These are phyloP conservation scores for Lentinula raphanica DNA, from an alignment of 768 basidiomycete genomes.

Conservation along the genomic window DNA sequence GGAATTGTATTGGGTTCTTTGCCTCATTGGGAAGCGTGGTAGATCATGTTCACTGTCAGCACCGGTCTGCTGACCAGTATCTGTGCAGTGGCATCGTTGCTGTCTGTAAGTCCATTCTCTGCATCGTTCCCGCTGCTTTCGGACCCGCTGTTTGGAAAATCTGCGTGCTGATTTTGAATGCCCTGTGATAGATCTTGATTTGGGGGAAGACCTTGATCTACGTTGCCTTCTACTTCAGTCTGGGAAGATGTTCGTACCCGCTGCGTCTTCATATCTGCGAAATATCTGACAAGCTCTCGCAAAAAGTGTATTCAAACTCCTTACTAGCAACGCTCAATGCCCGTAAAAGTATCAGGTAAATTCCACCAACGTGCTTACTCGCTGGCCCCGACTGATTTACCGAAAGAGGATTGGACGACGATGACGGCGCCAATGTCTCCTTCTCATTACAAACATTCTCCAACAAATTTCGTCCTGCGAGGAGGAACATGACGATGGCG, in stretches of 20 bases:
- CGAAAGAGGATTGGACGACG: slow-evolving; percentile 34
- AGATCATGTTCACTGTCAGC: slow-evolving; percentile 37
- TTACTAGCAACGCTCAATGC: slow-evolving; percentile 51
- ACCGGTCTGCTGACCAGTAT: slow-evolving; percentile 37
- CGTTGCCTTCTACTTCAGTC: slow-evolving; percentile 53
- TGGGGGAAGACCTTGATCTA: slow-evolving; percentile 50
- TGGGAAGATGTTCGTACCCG: slow-evolving; percentile 39
- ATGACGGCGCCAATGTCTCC: slow-evolving; percentile 36
- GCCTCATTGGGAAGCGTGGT: slow-evolving; percentile 1
- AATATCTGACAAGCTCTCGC: neutral
- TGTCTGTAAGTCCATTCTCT: slow-evolving; percentile 25
- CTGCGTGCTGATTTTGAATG: neutral
- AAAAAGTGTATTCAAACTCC: slow-evolving; percentile 51
- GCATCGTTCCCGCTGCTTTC: neutral
- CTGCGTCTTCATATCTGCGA: neutral
- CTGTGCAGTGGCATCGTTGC: slow-evolving; percentile 37
- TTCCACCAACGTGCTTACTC: neutral
- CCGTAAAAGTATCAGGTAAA: slow-evolving; percentile 17
- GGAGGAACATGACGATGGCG: slow-evolving; percentile 24
- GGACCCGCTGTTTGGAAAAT: neutral
- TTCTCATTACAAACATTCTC: slow-evolving; percentile 42
- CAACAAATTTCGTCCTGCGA: slow-evolving; percentile 19
- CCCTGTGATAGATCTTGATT: slow-evolving; percentile 35
- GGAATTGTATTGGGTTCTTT: neutral
- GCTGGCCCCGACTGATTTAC: slow-evolving; percentile 27